Percentiles rank a stretch among this genome's conserved stretches.
phyloP scores from a whole-genome alignment of 768 basidiomycete genomes.

The Kwoniella mangroviensis region DNA sequence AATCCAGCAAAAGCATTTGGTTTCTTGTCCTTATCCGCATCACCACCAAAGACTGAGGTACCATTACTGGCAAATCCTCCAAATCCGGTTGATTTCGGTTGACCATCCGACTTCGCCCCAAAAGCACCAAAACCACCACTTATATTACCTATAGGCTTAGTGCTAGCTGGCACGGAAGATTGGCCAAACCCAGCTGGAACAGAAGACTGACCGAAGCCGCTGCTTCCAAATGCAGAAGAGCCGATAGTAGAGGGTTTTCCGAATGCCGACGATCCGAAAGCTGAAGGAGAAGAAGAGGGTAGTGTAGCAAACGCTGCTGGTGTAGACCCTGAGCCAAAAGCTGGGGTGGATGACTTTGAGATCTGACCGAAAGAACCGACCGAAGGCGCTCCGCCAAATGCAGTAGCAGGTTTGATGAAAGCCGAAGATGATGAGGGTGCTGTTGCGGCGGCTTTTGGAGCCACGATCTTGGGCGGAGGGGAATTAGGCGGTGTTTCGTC shows the following conservation, averaged over 20 bases:
- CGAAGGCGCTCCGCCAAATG: conserved; percentile 34
- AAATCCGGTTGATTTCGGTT: conserved; percentile 24
- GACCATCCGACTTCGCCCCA: conserved; percentile 31
- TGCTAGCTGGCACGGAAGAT: conserved; percentile 18
- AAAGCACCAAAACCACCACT: conserved; percentile 48
- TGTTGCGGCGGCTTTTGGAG: conserved; percentile 11
- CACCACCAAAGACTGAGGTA: conserved; percentile 14
- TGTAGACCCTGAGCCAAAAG: conserved; percentile 29
- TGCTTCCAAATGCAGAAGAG: conserved; percentile 53
- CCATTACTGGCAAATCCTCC: conserved; percentile 21
- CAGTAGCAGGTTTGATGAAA: conserved; percentile 52
- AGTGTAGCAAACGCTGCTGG: conserved; percentile 30
- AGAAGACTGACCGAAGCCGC: conserved; percentile 59
- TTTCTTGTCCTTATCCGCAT: conserved; percentile 9
- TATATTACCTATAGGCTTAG: conserved; percentile 34
- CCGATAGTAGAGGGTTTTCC: conserved; percentile 48
- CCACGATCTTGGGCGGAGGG: conserved; percentile 20
- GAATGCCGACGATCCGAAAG: conserved; percentile 54
- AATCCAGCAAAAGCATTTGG: conserved; percentile 8
- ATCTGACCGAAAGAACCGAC: conserved; percentile 39
- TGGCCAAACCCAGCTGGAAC: conserved; percentile 40
- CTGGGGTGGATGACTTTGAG: conserved; percentile 23
- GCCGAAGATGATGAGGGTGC: conserved; percentile 15
- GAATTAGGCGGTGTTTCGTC: conserved; percentile 46
- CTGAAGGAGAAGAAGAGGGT: conserved; percentile 38